Percentiles rank a stretch among this genome's conserved stretches.
These are phyloP conservation scores for Paxillus rubicundulus DNA, from an alignment of 768 basidiomycete genomes.

Conservation along the genomic window DNA sequence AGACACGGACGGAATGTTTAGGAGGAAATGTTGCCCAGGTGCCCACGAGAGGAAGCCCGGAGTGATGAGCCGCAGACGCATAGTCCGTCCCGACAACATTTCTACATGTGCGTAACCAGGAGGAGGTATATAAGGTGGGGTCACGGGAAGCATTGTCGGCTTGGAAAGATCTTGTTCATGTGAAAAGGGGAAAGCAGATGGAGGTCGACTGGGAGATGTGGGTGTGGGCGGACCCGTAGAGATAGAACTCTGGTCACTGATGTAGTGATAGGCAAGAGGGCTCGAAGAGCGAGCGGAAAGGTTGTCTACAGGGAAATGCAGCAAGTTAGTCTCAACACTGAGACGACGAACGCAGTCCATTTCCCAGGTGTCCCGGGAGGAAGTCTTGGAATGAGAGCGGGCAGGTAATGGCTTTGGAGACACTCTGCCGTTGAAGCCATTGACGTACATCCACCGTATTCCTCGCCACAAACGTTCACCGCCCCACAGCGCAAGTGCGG, in stretches of 20 bases:
- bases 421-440: conserved; percentile 45
- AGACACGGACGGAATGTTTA: conserved; percentile 64
- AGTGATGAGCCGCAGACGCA: conserved; percentile 64
- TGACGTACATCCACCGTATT: conserved; percentile 55
- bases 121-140: conserved; percentile 46
- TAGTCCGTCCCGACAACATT: conserved; percentile 64
- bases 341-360: conserved; percentile 16
- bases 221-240: conserved; percentile 1
- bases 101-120: conserved; percentile 67
- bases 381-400: not conserved
- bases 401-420: not conserved
- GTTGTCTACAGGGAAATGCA: conserved; percentile 3
- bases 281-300: conserved; percentile 14
- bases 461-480: conserved; percentile 59
- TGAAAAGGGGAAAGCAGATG: not conserved
- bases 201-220: not conserved
- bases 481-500: conserved; percentile 58
- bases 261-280: conserved; percentile 24
- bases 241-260: conserved; percentile 4
- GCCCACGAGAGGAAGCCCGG: conserved; percentile 61
- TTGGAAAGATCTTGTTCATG: not conserved
- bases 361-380: conserved; percentile 22
- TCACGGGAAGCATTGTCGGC: not conserved
- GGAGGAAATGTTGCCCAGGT: conserved; percentile 76
- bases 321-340: conserved; percentile 2